These are phyloP conservation scores for Phytophthora sp. DNA, from an alignment of 352 stramenopile genomes.

Conservation along the genomic window DNA sequence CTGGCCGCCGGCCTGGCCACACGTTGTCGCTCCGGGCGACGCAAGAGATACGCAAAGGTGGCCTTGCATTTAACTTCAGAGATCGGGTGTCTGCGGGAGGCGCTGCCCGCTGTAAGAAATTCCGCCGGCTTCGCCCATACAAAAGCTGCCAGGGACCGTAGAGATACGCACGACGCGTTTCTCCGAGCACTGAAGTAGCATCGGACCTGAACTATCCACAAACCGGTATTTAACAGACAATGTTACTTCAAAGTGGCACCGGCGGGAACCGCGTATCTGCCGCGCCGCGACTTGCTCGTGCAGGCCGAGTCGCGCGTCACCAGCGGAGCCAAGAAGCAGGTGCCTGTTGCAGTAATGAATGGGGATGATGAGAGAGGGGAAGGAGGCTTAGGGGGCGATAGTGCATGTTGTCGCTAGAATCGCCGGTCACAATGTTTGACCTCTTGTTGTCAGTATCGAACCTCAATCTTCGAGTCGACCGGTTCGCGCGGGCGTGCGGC, in stretches of 20 bases:
- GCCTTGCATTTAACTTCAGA: constrained; percentile 17
- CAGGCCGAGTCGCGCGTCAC: too few species aligned
- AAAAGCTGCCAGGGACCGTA: background rate
- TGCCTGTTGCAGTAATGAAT: too few species aligned
- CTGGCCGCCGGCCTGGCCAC: constrained; percentile 4
- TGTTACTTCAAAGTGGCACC: constrained; percentile 9
- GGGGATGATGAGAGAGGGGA: too few species aligned
- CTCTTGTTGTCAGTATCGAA: too few species aligned
- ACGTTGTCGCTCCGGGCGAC: constrained; percentile 3
- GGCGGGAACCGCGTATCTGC: background rate
- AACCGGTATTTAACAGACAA: constrained; percentile 25
- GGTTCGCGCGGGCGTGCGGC: background rate
- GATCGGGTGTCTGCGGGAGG: background rate
- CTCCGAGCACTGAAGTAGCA: constrained; percentile 22
- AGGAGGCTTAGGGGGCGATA: too few species aligned
- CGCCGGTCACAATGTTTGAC: too few species aligned
- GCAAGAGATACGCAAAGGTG: constrained; percentile 12
- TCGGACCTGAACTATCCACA: constrained; percentile 10
- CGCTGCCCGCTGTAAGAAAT: constrained; percentile 13
- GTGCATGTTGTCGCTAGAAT: too few species aligned
- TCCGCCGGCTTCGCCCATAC: constrained; percentile 1
- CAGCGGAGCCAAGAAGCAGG: too few species aligned
- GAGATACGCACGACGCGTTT: constrained; percentile 28
- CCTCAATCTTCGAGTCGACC: background rate
- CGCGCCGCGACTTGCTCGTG: too few species aligned